Percentiles rank a stretch among this genome's conserved stretches.
Conservation (phyloP, 2,329 filamentous ascomycete species). For the Aureobasidium mangrovei region DNA sequence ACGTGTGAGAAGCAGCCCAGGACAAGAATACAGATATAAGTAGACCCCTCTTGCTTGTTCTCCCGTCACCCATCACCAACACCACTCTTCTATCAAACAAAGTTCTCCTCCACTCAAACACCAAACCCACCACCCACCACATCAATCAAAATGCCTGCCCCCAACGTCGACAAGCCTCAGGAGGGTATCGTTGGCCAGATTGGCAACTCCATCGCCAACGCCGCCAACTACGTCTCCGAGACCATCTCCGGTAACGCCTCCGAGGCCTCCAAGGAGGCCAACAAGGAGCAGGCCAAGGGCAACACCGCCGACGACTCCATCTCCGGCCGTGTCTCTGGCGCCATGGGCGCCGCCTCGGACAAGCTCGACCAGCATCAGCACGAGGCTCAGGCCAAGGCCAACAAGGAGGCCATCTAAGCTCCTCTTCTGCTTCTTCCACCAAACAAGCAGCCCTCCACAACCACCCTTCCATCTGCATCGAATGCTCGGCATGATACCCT, state of each 20-base stretch:
- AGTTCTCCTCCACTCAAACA: constrained; percentile 4
- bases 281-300: constrained; percentile 52
- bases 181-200: constrained; percentile 33
- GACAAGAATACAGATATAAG: constrained; percentile 6
- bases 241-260: constrained; percentile 48
- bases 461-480: background rate
- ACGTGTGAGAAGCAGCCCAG: background rate
- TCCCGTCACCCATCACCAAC: constrained; percentile 11
- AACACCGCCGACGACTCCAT: constrained; percentile 49
- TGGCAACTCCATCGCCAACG: constrained; percentile 36
- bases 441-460: background rate
- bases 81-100: background rate
- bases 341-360: constrained; percentile 43
- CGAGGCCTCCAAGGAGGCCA: constrained; percentile 57
- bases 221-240: constrained; percentile 62
- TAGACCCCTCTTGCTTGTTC: background rate
- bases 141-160: constrained; percentile 34
- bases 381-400: constrained; percentile 40
- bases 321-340: constrained; percentile 47
- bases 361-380: constrained; percentile 47
- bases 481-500: constrained; percentile 2
- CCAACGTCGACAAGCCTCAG: constrained; percentile 36
- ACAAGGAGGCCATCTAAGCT: constrained; percentile 35
- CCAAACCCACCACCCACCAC: constrained; percentile 17
- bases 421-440: background rate